These are phyloP conservation scores for Termitomyces sp. DNA, from an alignment of 768 basidiomycete genomes.

Conservation along the genomic window DNA sequence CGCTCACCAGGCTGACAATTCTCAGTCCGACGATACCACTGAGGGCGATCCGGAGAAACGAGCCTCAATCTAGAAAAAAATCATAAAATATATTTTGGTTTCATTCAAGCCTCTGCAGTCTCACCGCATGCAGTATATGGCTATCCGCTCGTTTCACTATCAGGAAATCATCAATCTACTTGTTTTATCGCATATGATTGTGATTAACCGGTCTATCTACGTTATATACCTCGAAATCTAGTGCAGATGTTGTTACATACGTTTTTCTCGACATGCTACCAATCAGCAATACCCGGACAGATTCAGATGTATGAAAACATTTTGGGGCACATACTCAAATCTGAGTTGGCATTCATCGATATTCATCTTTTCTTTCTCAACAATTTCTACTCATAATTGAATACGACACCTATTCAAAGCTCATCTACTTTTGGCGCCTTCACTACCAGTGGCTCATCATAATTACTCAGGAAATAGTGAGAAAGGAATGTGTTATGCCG, in stretches of 20 bases:
- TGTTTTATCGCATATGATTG: neutral
- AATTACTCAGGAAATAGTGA: no score
- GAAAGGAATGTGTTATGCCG: no score
- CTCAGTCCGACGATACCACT: neutral
- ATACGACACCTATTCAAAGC: neutral
- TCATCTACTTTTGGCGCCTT: neutral
- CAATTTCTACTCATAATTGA: neutral
- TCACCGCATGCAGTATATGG: neutral
- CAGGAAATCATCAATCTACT: neutral
- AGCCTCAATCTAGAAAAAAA: neutral
- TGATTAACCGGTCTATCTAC: neutral
- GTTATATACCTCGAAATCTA: neutral
- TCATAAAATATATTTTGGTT: neutral
- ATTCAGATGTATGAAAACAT: neutral
- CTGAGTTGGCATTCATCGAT: no score
- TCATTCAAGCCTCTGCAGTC: neutral
- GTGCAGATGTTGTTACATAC: neutral
- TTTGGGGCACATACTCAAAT: no score
- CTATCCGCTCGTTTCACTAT: neutral
- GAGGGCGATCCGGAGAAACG: neutral
- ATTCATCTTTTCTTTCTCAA: neutral
- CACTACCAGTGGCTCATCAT: no score
- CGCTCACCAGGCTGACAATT: neutral
- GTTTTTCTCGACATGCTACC: neutral
- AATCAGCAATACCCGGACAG: no score